Conservation (phyloP, 2,329 filamentous ascomycete genomes). For the Lasiodiplodia citricola region DNA sequence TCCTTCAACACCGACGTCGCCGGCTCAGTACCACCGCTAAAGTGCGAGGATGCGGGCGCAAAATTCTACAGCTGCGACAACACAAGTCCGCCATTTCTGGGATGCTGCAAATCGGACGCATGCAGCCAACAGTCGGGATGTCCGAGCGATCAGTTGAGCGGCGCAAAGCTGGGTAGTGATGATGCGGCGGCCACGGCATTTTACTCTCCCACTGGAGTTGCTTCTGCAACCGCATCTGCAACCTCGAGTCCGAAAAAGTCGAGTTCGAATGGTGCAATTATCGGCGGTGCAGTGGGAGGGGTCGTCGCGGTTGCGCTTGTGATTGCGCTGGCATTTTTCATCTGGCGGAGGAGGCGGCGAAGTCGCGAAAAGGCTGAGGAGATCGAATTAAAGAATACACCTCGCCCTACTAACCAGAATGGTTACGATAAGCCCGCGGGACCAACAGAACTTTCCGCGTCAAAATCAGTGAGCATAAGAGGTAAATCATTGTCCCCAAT, state of each 20-base stretch:
- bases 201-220: conserved; percentile 28
- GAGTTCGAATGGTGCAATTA: background rate
- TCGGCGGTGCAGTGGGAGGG: background rate
- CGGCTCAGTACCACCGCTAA: conserved; percentile 41
- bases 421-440: too few relatives aligned
- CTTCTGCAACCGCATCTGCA: background rate
- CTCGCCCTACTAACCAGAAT: too few relatives aligned
- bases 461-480: too few relatives aligned
- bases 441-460: too few relatives aligned
- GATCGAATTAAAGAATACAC: too few relatives aligned
- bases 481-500: too few relatives aligned
- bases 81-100: conserved; percentile 40
- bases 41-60: conserved; percentile 34
- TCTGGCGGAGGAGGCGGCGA: background rate
- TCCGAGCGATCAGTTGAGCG: conserved; percentile 34
- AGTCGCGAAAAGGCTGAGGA: too few relatives aligned
- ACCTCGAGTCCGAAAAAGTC: background rate
- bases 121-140: conserved; percentile 39
- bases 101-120: conserved; percentile 46
- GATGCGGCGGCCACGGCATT: conserved; percentile 31
- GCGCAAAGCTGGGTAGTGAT: conserved; percentile 33
- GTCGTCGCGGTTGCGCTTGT: background rate
- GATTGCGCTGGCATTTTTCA: background rate
- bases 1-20: conserved; percentile 42
- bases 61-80: conserved; percentile 44